These are phyloP conservation scores for Quercus parvula DNA, from an alignment of 306 rosid genomes.

Conservation along the genomic window DNA sequence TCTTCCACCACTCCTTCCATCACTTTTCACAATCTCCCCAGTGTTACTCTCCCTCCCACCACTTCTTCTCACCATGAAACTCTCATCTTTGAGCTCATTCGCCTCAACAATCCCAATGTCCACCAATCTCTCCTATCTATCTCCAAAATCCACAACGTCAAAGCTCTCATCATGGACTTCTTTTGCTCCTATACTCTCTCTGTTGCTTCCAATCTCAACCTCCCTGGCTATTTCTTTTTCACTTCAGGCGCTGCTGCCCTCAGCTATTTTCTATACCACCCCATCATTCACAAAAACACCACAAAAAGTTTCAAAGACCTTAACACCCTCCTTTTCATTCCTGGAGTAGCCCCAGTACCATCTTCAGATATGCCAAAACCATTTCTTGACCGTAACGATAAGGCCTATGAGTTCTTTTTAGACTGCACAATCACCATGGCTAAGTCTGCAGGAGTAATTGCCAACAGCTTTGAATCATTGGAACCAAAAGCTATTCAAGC, in stretches of 20 bases:
- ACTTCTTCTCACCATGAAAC: conserved; percentile 21
- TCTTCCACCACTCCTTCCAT: conserved; percentile 26
- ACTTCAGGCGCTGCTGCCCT: conserved; percentile 29
- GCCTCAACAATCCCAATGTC: conserved; percentile 15
- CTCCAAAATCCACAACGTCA: conserved; percentile 7
- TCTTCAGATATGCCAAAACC: conserved; percentile 25
- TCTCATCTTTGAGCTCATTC: conserved; percentile 25
- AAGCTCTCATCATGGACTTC: conserved; percentile 43
- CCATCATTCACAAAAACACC: conserved; percentile 16
- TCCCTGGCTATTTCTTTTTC: conserved; percentile 35
- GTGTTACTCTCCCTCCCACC: conserved; percentile 16
- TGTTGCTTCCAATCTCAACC: conserved; percentile 19
- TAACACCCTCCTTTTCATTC: conserved; percentile 1
- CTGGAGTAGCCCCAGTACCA: conserved; percentile 13
- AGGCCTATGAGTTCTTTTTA: conserved; percentile 6
- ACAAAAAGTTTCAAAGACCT: conserved; percentile 19
- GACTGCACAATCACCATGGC: not conserved
- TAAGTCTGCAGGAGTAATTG: conserved; percentile 32
- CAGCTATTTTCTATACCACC: not conserved
- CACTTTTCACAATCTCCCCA: conserved; percentile 33
- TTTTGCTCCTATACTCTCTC: conserved; percentile 24
- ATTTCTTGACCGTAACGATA: conserved; percentile 22
- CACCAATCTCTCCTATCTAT: conserved; percentile 12
- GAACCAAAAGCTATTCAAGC: conserved; percentile 27
- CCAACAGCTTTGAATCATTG: conserved; percentile 38